Evolutionary conservation across 2,329 filamentous ascomycete genomes (phyloP), one percentile per base, ranked within the genome.

Genomic region (Fusarium foetens): DNA sequence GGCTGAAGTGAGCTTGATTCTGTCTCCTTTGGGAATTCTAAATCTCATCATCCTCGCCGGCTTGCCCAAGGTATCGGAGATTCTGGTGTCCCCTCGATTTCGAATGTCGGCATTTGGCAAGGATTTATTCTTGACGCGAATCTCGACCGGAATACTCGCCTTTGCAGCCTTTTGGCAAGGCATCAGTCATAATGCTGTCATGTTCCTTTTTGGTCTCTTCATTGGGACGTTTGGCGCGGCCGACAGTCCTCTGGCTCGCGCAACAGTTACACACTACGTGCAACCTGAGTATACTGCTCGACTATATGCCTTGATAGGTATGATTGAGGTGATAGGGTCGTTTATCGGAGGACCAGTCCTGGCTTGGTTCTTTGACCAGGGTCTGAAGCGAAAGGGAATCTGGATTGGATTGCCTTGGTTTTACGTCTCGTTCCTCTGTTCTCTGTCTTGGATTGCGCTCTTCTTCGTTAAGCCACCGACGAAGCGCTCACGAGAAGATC

Each of bases 371-470:
- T 84, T 84, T 57, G 79, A 80, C 8, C 58, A 74, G 17, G 83
- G 83, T 0, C 43, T 84, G 69, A 76, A 79, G 52, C 74, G 58
- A 55, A 81, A 79, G 61, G 82, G 82, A 0, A 23, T 78, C 3
- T 81, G 79, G 79, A 82, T 76, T 38, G 83, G 83, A 1, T 33
- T 84, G 61, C 83, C 83, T 8, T 84, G 81, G 79, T 79, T 83
- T 51, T 84, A 84, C 53, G 69, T 83, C 21, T 77, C 78, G 1
- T 64, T 79, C 17, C 67, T 83, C 9, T 80, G 74, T 11, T 53
- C 49, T 3, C 4, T 81, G 2, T 73, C 80, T 10, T 76, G 79
- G 63, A 55, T 75, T 4, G 80, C 79, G 0, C 58, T 81, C 12
- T 58, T 76, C 17, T 79, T 83, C 52, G 80, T 84, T 6, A 71